Conservation (phyloP, 768 basidiomycete species). For the Vishniacozyma victoriae region DNA sequence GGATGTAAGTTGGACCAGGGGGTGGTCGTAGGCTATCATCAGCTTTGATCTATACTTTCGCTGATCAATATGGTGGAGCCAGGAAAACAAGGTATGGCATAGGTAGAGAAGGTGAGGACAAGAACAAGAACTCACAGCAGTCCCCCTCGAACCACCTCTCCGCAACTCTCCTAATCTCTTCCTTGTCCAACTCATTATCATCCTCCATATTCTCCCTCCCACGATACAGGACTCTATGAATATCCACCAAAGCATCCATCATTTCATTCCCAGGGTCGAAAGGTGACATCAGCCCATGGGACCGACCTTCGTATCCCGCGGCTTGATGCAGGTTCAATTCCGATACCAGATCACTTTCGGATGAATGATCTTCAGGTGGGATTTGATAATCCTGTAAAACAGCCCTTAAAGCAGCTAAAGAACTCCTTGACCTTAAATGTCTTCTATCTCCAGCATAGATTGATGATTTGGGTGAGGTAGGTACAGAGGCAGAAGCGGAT, state of each 20-base stretch:
- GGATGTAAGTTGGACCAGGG: slow-evolving; percentile 13
- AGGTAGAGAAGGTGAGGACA: not conserved
- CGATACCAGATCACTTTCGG: not conserved
- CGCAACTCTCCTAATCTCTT: slow-evolving; percentile 14
- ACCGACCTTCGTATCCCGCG: not conserved
- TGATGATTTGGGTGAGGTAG: not conserved
- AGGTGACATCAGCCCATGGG: not conserved
- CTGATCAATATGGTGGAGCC: not conserved
- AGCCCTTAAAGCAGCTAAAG: not conserved
- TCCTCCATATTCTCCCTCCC: slow-evolving; percentile 23
- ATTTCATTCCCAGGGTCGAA: not conserved
- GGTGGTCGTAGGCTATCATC: slow-evolving; percentile 31
- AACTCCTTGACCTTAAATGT: slow-evolving; percentile 1
- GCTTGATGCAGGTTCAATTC: not conserved
- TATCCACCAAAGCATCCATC: slow-evolving; percentile 37
- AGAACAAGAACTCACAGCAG: slow-evolving; percentile 17
- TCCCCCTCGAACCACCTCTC: slow-evolving; percentile 36
- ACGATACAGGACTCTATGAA: slow-evolving; percentile 35
- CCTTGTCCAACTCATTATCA: not conserved
- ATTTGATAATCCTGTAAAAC: slow-evolving; percentile 1
- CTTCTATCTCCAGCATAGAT: not conserved
- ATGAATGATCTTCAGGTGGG: not conserved
- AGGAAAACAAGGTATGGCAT: not conserved
- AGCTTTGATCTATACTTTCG: no score
- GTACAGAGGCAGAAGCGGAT: no score